Evolutionary conservation across 2,329 filamentous ascomycete genomes (phyloP), one percentile per base, ranked within the genome.

Genomic region (Alternaria postmessia): DNA sequence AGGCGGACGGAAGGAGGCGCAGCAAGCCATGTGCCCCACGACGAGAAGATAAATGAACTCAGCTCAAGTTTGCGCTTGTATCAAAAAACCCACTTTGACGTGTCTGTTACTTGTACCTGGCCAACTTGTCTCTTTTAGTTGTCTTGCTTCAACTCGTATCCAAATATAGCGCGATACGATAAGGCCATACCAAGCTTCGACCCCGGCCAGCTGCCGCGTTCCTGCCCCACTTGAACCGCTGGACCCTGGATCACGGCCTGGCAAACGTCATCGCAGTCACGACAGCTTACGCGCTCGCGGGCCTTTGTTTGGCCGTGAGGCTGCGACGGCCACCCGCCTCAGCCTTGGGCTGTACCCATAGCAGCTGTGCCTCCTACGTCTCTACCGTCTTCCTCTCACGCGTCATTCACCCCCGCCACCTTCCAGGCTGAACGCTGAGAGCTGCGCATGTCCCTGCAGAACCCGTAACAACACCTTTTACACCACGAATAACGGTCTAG

Each of bases 231-330:
- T 49, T 43, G 1, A 30, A 49, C 48, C 49, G 44, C 26, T 61
- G 57, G 63, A 66, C 65, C 62, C 62, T 62, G 56, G 24, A 46
- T 39, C 14, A 34, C 42, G 30, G 18, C 46, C 47, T 24, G n/a
- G 42, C 20, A 39, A 43, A 68, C 64, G 61, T 65, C 67, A 65
- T 57, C 43, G 43, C 51, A 46, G 47, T 54, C 57, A 39, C 62
- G 42, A 63, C 51, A 58, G 64, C 64, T 65, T 62, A 68, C 62
- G 49, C 54, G 55, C 58, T 44, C 47, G 41, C 62, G 63, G 58
- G 38, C 41, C 30, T 62, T 64, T 62, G 48, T 62, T 61, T 57
- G 56, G 51, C 64, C 59, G 59, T 52, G 20, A 30, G 36, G 38
- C 42, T 38, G 28, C 51, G 20, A n/a, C 42, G 38, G 56, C 20